These are phyloP conservation scores for Apiotrichum brassicae DNA, from an alignment of 1,284 basidiomycete genomes.

Conservation along the genomic window DNA sequence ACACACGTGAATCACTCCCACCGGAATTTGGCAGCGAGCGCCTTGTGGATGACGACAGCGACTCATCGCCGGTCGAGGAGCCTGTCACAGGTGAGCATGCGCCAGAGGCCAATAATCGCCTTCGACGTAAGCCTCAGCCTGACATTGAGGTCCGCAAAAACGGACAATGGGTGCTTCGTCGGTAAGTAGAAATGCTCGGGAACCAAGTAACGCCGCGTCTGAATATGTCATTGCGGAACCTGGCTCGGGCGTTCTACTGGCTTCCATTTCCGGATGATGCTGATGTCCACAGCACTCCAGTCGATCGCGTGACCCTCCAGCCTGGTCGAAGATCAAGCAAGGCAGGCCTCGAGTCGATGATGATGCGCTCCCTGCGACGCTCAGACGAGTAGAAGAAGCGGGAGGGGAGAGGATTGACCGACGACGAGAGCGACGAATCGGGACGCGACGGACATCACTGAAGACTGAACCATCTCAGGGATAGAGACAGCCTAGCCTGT, in stretches of 20 bases:
- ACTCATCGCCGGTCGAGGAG: constrained; percentile 3
- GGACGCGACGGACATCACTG: too few relatives aligned
- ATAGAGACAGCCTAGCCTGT: too few relatives aligned
- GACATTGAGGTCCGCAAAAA: constrained; percentile 66
- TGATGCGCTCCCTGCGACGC: background rate
- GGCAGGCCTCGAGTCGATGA: constrained; percentile 68
- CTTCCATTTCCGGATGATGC: background rate
- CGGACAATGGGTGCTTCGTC: constrained; percentile 70
- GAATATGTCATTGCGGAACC: too few relatives aligned
- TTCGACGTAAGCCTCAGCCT: constrained; percentile 51
- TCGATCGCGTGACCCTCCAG: constrained; percentile 75
- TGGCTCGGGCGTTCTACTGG: too few relatives aligned
- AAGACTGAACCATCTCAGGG: too few relatives aligned
- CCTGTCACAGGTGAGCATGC: background rate
- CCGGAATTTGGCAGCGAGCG: constrained; percentile 45
- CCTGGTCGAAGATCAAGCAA: constrained; percentile 80
- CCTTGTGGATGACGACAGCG: constrained; percentile 2
- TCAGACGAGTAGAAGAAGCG: background rate
- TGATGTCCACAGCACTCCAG: constrained; percentile 55
- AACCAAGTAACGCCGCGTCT: too few relatives aligned
- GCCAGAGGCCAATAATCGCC: constrained; percentile 55
- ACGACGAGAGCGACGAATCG: too few relatives aligned
- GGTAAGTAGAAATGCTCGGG: too few relatives aligned
- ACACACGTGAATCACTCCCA: constrained; percentile 66
- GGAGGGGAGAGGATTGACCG: too few relatives aligned